phyloP scores from a whole-genome alignment of 768 basidiomycete genomes.

The Tricholoma sp. region DNA sequence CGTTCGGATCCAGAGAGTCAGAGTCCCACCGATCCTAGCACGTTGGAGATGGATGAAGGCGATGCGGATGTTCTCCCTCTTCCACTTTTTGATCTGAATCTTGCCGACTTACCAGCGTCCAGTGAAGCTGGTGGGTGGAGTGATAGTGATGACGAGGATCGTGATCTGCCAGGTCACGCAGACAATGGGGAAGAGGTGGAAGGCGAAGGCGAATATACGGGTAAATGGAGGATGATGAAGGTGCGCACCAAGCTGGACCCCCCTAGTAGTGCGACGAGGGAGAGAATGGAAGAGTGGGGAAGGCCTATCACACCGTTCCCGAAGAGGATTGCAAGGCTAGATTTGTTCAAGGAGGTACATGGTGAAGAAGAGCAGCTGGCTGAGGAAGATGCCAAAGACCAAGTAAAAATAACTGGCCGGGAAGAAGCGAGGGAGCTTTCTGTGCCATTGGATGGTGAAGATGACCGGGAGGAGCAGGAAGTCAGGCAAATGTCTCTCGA shows the following conservation, averaged over 20 bases:
- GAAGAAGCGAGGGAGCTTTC: constrained; percentile 22
- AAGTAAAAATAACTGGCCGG: constrained; percentile 18
- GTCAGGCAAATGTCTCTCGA: constrained; percentile 17
- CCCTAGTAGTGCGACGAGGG: constrained; percentile 49
- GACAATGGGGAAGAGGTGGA: constrained; percentile 23
- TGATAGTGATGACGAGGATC: constrained; percentile 31
- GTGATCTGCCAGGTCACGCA: neutral
- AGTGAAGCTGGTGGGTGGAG: constrained; percentile 26
- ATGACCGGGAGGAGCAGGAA: constrained; percentile 20
- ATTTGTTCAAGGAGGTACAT: constrained; percentile 15
- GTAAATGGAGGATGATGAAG: constrained; percentile 48
- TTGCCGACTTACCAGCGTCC: constrained; percentile 14
- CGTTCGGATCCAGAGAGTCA: constrained; percentile 11
- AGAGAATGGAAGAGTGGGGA: constrained; percentile 56
- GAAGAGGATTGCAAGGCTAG: constrained; percentile 15
- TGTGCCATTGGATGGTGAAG: constrained; percentile 19
- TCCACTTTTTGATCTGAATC: constrained; percentile 24
- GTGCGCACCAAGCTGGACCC: constrained; percentile 65
- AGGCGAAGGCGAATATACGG: constrained; percentile 63
- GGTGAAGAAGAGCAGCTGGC: constrained; percentile 15
- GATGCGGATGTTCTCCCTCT: constrained; percentile 25
- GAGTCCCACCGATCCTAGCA: constrained; percentile 15
- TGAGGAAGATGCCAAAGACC: constrained; percentile 18
- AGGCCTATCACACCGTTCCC: constrained; percentile 69
- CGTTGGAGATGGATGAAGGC: constrained; percentile 24